Evolutionary conservation across 2,329 filamentous ascomycete species (phyloP).

Genomic region (Colletotrichum trifolii): DNA sequence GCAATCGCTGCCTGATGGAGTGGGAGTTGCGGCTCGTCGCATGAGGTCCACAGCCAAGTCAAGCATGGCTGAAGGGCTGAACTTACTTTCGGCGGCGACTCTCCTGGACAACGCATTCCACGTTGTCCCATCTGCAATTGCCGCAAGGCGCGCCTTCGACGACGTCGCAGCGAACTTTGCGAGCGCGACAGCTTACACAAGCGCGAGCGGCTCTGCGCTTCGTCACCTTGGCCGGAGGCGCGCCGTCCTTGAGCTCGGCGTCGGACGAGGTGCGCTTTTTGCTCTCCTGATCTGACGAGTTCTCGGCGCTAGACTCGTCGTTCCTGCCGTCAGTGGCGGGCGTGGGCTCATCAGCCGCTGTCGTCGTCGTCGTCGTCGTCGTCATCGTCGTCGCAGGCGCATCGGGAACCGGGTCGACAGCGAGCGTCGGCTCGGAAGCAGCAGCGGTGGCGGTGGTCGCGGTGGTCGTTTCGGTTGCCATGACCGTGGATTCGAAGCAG

Average conservation of each 20-base stretch:
- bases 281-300: conserved; percentile 31
- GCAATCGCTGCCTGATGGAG: too few relatives aligned
- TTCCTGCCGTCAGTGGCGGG: conserved; percentile 10
- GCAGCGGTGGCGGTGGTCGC: conserved; percentile 10
- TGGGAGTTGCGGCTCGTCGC: too few relatives aligned
- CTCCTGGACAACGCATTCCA: conserved; percentile 81
- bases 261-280: conserved; percentile 36
- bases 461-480: conserved; percentile 25
- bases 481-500: conserved; percentile 17
- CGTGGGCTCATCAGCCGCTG: conserved; percentile 15
- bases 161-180: conserved; percentile 94
- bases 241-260: conserved; percentile 33
- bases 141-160: conserved; percentile 89
- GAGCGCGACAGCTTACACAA: conserved; percentile 86
- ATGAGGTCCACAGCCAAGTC: too few relatives aligned
- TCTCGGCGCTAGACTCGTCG: conserved; percentile 31
- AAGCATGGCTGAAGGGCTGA: background rate
- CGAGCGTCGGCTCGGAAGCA: conserved; percentile 12
- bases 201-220: conserved; percentile 93
- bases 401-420: conserved; percentile 26
- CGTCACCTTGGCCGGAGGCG: conserved; percentile 58
- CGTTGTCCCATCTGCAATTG: conserved; percentile 85
- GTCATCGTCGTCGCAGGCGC: conserved; percentile 18
- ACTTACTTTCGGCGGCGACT: conserved; percentile 88
- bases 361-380: too few relatives aligned